Conservation (phyloP, 352 stramenopile species). For the Pythium folliculosum region DNA sequence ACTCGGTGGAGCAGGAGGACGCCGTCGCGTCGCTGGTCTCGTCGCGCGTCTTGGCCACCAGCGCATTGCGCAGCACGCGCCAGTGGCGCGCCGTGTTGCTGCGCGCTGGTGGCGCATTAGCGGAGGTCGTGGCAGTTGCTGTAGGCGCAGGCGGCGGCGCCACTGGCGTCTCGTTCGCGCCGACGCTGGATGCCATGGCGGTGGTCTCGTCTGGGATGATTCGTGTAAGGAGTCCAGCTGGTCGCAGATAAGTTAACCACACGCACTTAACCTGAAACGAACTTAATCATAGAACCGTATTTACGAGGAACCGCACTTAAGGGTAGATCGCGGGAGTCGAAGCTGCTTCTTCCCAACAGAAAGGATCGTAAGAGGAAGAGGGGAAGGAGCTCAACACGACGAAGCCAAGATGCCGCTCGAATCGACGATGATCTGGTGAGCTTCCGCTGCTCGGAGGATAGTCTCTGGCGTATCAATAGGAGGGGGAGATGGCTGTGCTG, state of each 20-base stretch:
- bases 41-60: slow-evolving; percentile 39
- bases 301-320: slow-evolving; percentile 26
- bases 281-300: slow-evolving; percentile 14
- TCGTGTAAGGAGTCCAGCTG: not conserved
- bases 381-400: not conserved
- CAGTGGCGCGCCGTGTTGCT: slow-evolving; percentile 65
- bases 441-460: slow-evolving; percentile 1
- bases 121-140: not conserved
- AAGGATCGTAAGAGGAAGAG: slow-evolving; percentile 12
- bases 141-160: not conserved
- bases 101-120: not conserved
- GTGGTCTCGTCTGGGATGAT: slow-evolving; percentile 1
- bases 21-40: slow-evolving; percentile 40
- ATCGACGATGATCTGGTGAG: slow-evolving; percentile 89
- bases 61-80: slow-evolving; percentile 64
- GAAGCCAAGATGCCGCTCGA: slow-evolving; percentile 75
- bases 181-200: slow-evolving; percentile 4
- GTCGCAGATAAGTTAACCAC: slow-evolving; percentile 14
- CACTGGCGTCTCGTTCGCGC: slow-evolving; percentile 21
- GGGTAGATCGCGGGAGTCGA: slow-evolving; percentile 27
- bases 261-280: slow-evolving; percentile 12
- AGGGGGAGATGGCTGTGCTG: slow-evolving; percentile 10
- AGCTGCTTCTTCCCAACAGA: slow-evolving; percentile 28
- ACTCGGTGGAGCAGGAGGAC: slow-evolving; percentile 61
- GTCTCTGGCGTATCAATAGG: not conserved